Evolutionary conservation across 164 flowering plant genomes (phyloP), one percentile per base, ranked within the genome.

Genomic region (Cinnamomum chago): DNA sequence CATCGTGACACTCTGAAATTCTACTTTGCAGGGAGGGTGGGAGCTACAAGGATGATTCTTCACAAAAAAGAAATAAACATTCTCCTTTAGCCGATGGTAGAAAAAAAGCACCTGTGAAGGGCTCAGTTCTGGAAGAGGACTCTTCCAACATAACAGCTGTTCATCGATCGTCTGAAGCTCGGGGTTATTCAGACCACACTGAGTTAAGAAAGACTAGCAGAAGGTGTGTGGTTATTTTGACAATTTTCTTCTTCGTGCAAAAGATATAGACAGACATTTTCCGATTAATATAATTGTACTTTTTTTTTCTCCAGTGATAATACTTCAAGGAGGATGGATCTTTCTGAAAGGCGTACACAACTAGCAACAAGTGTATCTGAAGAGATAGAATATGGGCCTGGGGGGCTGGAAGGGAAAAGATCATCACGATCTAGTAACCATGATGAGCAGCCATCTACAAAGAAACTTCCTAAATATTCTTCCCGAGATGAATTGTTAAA

Each of bases 301-400:
- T 60, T 62, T 18, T 18, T 62, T 18, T 20, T 18, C 20, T 3
- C 52, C 95, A 91, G 95, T 75, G 86, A 76, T 67, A 85, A 77
- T 65, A 40, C 72, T 58, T 80, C 82, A 78, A 70, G 64, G 51
- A 85, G 65, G 72, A 74, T 58, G 0, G 82, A n/a, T 50, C 76
- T 30, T 62, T 75, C 75, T 62, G 82, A 77, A 73, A 75, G 65
- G 65, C 77, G 67, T 75, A 83, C 70, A 58, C 76, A 67, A 64
- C 79, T 68, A n/a, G 72, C 74, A 60, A 74, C 80, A 17, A 79
- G 73, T 51, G n/a, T 65, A 62, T n/a, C 74, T 50, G 79, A 75
- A 65, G 83, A 72, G 50, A 50, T 73, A 18, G 77, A 79, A 40
- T 77, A 75, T 58, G 76, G 79, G 50, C 81, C 83, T 67, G 81